Percentiles rank a stretch among this genome's conserved stretches.
Evolutionary conservation across 164 flowering plant species (phyloP).

Genomic region (Piper longum): DNA sequence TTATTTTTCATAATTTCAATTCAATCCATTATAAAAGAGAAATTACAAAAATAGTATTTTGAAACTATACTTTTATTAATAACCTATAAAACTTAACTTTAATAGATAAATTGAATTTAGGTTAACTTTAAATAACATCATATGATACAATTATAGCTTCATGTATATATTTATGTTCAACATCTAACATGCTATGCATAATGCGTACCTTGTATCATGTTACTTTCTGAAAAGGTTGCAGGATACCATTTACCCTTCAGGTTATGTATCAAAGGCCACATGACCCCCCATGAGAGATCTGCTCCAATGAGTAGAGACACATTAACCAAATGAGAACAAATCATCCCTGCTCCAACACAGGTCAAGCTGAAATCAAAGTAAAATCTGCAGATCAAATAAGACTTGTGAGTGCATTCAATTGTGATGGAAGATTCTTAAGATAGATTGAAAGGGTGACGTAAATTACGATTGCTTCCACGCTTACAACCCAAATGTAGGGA

Average conservation of each 20-base stretch:
- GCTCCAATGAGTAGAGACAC: conserved; percentile 82
- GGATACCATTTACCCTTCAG: conserved; percentile 74
- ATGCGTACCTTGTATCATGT: background rate
- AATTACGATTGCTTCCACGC: conserved; percentile 7
- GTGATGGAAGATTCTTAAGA: background rate
- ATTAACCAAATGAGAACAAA: conserved; percentile 74
- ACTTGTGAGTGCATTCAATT: background rate
- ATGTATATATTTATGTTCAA: no score
- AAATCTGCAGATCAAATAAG: conserved; percentile 31
- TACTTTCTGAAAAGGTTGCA: conserved; percentile 30
- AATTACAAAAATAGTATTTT: no score
- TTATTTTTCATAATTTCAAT: no score
- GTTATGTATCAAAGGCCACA: conserved; percentile 77
- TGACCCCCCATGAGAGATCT: conserved; percentile 76
- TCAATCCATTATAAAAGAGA: no score
- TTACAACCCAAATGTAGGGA: conserved; percentile 19
- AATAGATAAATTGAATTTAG: no score
- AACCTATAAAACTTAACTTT: no score
- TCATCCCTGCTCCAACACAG: conserved; percentile 89
- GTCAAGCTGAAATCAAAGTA: conserved; percentile 77
- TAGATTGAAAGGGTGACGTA: background rate
- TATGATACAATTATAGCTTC: no score
- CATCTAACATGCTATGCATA: background rate
- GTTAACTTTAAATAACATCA: no score
- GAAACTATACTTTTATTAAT: no score